These are phyloP conservation scores for Isabelozyma rhagii DNA, from an alignment of 805 yeast genomes.

Conservation along the genomic window DNA sequence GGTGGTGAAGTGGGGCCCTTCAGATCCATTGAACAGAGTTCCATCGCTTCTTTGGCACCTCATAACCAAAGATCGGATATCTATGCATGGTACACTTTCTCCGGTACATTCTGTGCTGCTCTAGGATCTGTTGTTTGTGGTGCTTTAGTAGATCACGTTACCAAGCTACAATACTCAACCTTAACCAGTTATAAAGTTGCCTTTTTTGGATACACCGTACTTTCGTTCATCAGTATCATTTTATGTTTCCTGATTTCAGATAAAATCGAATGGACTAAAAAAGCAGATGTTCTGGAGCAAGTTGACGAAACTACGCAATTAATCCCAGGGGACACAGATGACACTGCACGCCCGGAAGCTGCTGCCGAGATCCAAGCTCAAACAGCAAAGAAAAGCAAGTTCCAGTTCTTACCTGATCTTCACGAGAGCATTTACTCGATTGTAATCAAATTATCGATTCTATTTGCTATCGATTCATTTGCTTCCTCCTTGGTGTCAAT, in stretches of 20 bases:
- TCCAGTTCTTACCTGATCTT: conserved; percentile 16
- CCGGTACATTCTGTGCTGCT: conserved; percentile 47
- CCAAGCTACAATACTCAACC: conserved; percentile 13
- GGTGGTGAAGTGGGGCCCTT: conserved; percentile 62
- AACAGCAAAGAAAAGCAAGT: conserved; percentile 2
- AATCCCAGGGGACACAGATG: not conserved
- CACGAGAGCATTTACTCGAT: conserved; percentile 13
- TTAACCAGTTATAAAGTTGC: conserved; percentile 26
- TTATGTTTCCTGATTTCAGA: conserved; percentile 13
- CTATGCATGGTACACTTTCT: conserved; percentile 56
- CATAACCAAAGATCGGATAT: conserved; percentile 46
- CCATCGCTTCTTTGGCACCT: conserved; percentile 45
- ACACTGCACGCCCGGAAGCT: not conserved
- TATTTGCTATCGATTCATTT: conserved; percentile 42
- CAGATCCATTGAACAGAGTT: conserved; percentile 53
- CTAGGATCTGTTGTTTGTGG: conserved; percentile 46
- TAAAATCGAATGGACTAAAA: conserved; percentile 12
- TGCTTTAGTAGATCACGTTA: conserved; percentile 12
- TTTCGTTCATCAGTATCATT: conserved; percentile 15
- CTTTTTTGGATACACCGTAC: conserved; percentile 21
- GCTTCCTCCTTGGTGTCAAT: conserved; percentile 43
- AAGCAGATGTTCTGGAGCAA: not conserved
- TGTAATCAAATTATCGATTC: conserved; percentile 30
- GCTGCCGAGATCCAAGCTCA: not conserved
- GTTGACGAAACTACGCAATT: conserved; percentile 13